These are phyloP conservation scores for Brassica napus DNA, from an alignment of 345 rosid genomes.

Conservation along the genomic window Da-Ae NC_063450.1:45752001-45752500, in stretches of 20 bases:
- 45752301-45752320: neutral
- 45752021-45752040: no score
- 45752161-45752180: neutral
- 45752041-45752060: neutral
- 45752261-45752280: neutral
- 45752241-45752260: neutral
- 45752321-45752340: neutral
- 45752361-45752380: neutral
- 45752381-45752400: neutral
- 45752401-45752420: neutral
- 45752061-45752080: neutral
- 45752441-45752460: neutral
- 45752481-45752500: neutral
- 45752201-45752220: neutral
- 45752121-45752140: neutral
- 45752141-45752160: neutral
- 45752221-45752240: neutral
- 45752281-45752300: neutral
- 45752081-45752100: neutral
- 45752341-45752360: neutral
- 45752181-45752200: neutral
- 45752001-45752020: no score
- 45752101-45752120: neutral
- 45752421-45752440: neutral
- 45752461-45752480: neutral